These are phyloP conservation scores for Sclerotinia nivalis DNA, from an alignment of 2,329 filamentous ascomycete genomes.

Conservation along the genomic window DNA sequence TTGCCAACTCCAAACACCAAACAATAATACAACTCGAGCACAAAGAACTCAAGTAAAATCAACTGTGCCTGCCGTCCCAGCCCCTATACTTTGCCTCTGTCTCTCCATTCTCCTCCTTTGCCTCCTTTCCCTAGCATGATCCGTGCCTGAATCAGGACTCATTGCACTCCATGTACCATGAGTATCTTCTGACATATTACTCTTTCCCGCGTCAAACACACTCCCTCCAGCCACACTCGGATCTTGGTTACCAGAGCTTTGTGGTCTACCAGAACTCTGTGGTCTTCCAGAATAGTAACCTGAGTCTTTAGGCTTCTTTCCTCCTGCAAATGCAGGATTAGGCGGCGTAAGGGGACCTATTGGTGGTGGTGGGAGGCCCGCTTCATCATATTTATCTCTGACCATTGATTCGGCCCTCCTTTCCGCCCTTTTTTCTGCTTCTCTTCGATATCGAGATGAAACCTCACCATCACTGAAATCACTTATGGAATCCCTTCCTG, in stretches of 20 bases:
- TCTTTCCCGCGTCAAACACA: slow-evolving; percentile 25
- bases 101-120: slow-evolving; percentile 58
- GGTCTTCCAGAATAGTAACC: slow-evolving; percentile 60
- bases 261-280: slow-evolving; percentile 33
- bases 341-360: slow-evolving; percentile 55
- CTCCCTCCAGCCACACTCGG: slow-evolving; percentile 34
- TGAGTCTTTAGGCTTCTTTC: slow-evolving; percentile 57
- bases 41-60: slow-evolving; percentile 11
- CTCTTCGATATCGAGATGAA: slow-evolving; percentile 56
- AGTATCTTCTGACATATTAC: slow-evolving; percentile 37
- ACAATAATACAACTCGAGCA: slow-evolving; percentile 10
- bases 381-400: slow-evolving; percentile 43
- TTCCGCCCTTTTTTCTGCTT: slow-evolving; percentile 45
- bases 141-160: slow-evolving; percentile 35
- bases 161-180: slow-evolving; percentile 41
- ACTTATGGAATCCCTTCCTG: slow-evolving; percentile 54
- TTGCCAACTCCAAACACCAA: slow-evolving; percentile 16
- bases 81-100: slow-evolving; percentile 38
- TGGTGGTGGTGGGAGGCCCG: slow-evolving; percentile 28
- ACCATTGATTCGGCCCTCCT: slow-evolving; percentile 27
- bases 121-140: slow-evolving; percentile 52
- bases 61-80: slow-evolving; percentile 15
- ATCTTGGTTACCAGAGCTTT: slow-evolving; percentile 24
- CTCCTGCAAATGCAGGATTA: slow-evolving; percentile 56
- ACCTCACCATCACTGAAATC: slow-evolving; percentile 59